phyloP scores from a whole-genome alignment of 2,329 filamentous ascomycete species.

The Colletotrichum gigasporum region DNA sequence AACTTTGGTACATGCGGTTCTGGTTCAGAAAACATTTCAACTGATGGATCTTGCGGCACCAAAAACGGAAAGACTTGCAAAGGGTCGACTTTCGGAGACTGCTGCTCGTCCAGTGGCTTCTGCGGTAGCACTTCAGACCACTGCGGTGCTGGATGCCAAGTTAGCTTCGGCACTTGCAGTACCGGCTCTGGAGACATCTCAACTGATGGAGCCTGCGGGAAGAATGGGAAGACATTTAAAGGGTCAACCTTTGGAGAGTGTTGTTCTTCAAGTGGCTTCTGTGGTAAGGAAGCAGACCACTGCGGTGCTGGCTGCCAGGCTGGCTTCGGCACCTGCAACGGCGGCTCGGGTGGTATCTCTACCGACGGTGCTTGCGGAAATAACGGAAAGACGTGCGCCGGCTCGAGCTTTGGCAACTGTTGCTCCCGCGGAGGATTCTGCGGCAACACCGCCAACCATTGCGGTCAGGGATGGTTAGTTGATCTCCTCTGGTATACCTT shows the following conservation, averaged over 20 bases:
- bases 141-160: too few species aligned
- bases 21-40: neutral
- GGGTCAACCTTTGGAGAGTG: neutral
- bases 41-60: constrained; percentile 4
- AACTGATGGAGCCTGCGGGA: neutral
- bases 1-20: neutral
- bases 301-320: constrained; percentile 1
- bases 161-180: neutral
- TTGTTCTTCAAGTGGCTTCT: neutral
- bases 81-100: too few species aligned
- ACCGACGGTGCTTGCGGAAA: neutral
- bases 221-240: constrained; percentile 1
- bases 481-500: too few species aligned
- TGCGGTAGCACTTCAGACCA: too few species aligned
- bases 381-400: constrained; percentile 10
- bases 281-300: neutral
- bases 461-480: neutral
- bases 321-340: neutral
- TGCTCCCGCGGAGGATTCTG: constrained; percentile 2
- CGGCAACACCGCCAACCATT: neutral
- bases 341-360: neutral
- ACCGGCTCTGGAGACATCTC: neutral
- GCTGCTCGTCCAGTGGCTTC: too few species aligned
- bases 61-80: constrained; percentile 1
- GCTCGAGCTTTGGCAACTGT: neutral